Base-by-base conservation (phyloP, 2,329 filamentous ascomycete genomes). In the Achaetomium macrosporum region DNA sequence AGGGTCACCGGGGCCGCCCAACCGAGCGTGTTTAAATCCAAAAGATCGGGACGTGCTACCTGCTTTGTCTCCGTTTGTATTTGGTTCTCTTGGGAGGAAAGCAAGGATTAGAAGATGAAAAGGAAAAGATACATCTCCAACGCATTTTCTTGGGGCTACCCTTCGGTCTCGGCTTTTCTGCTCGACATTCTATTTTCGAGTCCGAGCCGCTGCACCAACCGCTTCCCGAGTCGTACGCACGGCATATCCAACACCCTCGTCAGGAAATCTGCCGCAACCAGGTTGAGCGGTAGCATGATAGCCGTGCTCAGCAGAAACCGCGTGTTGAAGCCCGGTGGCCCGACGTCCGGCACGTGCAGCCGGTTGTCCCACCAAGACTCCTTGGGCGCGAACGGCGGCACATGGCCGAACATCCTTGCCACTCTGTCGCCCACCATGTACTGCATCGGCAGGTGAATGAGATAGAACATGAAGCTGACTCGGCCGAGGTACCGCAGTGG, bases 401-500 rank as follows among this genome's bases (percentile, higher is more conserved):
- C 25, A 25, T 25, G 25, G 9, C 42, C 42, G 16, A 44, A n/a
- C 42, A 33, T 33, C 42, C 25, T 17, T 2, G 8, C 42, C 7
- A 44, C 15, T 11, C 42, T 7, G 42, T 33, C 25, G 25, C 42
- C 42, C 15, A 44, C 15, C 15, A 44, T 33, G 42, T 44, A 44
- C 15, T 44, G 42, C 42, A 44, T 44, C 25, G 42, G 42, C 42
- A 44, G 42, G 42, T 44, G 42, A 2, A 33, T 8, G 15, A 44
- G 42, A 7, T 44, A 44, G 29, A 44, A 44, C 42, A 44, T 44
- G 42, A 44, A 44, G 42, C 42, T 44, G 19, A 44, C 42, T 3
- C 29, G 13, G 15, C 42, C 42, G 15, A 44, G 42, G 29, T 44
- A 44, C 5, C 30, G 25, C 15, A 44, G 29, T 13, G 42, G 42